A percentile compares a stretch with the other conserved stretches of the same genome.
phyloP scores from a whole-genome alignment of 2,329 filamentous ascomycete species.

The Cytospora chrysosperma region DNA sequence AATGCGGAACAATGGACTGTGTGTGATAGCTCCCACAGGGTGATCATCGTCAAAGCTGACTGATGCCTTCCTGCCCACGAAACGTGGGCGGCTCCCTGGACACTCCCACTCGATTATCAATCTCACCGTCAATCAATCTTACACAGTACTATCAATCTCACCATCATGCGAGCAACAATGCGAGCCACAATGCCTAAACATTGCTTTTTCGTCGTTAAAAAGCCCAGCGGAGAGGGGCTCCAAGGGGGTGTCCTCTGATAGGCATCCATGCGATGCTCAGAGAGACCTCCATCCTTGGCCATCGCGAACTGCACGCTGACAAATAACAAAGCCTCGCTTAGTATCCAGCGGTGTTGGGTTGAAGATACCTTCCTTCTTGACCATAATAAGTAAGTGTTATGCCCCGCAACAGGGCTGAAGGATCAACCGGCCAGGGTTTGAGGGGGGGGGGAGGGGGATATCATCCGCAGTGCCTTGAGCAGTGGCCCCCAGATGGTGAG shows the following conservation, averaged over 20 bases:
- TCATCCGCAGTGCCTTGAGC: no score
- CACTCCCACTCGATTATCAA: background rate
- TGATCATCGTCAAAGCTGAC: background rate
- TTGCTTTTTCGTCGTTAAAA: background rate
- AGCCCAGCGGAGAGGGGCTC: background rate
- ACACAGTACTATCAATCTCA: no score
- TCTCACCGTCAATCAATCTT: background rate
- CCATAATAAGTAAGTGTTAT: background rate
- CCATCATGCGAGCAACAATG: background rate
- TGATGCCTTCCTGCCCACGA: background rate
- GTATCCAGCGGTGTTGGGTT: background rate
- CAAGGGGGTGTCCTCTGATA: background rate
- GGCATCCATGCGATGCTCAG: background rate
- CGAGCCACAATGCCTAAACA: background rate
- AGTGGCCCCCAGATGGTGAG: background rate
- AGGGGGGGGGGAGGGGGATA: no score
- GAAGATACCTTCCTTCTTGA: background rate
- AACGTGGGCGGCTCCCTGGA: background rate
- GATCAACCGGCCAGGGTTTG: background rate
- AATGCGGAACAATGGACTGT: background rate
- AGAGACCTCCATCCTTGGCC: background rate
- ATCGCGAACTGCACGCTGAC: background rate
- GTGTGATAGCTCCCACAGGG: background rate
- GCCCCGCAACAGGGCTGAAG: conserved; percentile 15
- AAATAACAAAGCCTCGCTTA: background rate